Evolutionary conservation across 257 asterid genomes (phyloP), one percentile per base, ranked within the genome.

Genomic region (Rauvolfia tetraphylla): DNA sequence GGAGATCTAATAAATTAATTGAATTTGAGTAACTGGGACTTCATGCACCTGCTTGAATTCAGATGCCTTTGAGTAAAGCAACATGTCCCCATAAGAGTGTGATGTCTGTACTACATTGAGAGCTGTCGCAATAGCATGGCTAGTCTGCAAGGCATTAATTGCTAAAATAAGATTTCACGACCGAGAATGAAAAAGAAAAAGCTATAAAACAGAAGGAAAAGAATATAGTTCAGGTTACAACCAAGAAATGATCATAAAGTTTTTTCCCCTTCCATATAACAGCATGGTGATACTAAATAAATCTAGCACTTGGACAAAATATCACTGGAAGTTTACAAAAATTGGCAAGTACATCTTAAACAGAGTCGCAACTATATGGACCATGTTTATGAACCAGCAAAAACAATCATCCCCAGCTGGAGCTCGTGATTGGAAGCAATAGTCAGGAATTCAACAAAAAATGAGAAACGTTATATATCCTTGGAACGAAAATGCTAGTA

Each of bases 91-190:
- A 81, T 91, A 90, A 25, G 97, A 83, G 78, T 95, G 92, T 58
- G 91, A 88, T 44, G 99, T 93, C 83, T 90, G 97, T 29, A 84
- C 85, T 69, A 93, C 97, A 72, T 93, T 95, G 69, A 95, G 97
- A 80, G 97, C 84, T 79, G 86, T 84, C 46, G 98, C 95, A 76
- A 95, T 90, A 59, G 66, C 91, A 78, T 78, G 85, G 84, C 88
- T 82, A 79, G 98, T 91, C 99, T 95, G 97, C 86, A 87, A 71
- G 14, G 53, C 53, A 84, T 65, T 63, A 44, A n/a, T 29, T 56
- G 59, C 65, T 80, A 44, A 75, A 79, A 8, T 76, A 18, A 39
- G 25, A 57, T 53, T 29, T 25, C 38, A 63, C 34, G 63, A 62
- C 74, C 66, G 58, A 58, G 2, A 68, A 78, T 23, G 15, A 61